These are phyloP conservation scores for Hanseniaspora osmophila DNA, from an alignment of 805 yeast genomes.

Conservation along the genomic window DNA sequence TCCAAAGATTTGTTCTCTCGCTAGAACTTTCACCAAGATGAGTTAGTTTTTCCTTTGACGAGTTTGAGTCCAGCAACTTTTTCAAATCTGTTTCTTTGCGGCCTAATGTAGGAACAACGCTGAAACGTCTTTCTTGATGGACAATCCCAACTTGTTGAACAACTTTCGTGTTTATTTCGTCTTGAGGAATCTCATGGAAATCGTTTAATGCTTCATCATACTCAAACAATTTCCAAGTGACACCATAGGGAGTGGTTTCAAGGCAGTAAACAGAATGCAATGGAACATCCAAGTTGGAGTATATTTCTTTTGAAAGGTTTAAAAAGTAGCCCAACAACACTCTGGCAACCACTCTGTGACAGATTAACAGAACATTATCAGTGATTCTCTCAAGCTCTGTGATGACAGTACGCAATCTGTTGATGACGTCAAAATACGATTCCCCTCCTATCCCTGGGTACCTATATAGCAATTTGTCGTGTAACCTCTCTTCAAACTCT, in stretches of 20 bases:
- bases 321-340: constrained; percentile 79
- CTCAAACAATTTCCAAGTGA: constrained; percentile 82
- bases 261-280: constrained; percentile 79
- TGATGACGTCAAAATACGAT: constrained; percentile 84
- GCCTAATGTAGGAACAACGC: constrained; percentile 70
- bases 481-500: constrained; percentile 64
- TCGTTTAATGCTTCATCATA: constrained; percentile 66
- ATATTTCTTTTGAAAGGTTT: constrained; percentile 63
- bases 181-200: constrained; percentile 50
- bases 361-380: constrained; percentile 67
- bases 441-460: constrained; percentile 98
- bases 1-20: too few species aligned
- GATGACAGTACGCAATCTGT: constrained; percentile 76
- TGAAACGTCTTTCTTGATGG: constrained; percentile 52
- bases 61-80: constrained; percentile 5
- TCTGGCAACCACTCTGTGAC: constrained; percentile 85
- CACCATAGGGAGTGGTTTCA: constrained; percentile 91
- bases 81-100: constrained; percentile 12
- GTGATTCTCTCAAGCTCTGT: constrained; percentile 86
- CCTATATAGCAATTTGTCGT: constrained; percentile 69
- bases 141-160: constrained; percentile 60
- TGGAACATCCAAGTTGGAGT: constrained; percentile 87
- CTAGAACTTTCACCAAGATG: too few species aligned
- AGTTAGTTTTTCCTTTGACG: not conserved
- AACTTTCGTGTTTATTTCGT: constrained; percentile 31